Base-by-base conservation (phyloP, 169 alveolate species). In the Cryptosporidium viatorum region DNA sequence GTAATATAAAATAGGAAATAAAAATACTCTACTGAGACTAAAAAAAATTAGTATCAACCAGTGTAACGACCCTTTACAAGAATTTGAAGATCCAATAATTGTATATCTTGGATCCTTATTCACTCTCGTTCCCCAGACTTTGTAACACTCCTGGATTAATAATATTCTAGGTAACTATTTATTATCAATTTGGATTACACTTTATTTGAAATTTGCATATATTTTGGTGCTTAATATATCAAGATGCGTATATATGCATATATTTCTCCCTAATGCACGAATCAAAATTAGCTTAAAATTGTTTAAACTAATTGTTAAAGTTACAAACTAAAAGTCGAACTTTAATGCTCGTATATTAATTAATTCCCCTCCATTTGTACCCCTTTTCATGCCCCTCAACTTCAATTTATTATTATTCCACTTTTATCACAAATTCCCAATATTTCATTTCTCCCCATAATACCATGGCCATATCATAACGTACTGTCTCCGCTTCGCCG, bases 401-500 rank as follows among this genome's bases (percentile, higher is more conserved):
- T 16, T 26, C 1, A n/a, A 6, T 55, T 55, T 55, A 26, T 4
- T 16, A 55, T 21, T 26, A 26, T 26, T 4, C 35, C 35, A 55
- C 10, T n/a, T 55, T 21, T 55, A 23, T 21, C 21, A n/a, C 37
- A 0, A 55, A 7, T 16, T 6, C 37, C 35, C 5, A 55, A 55
- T 55, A 48, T 48, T 8, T 9, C 0, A 14, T 12, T 1, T 16
- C 55, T 5, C 55, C 21, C 23, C 55, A 43, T 12, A 43, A 43
- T 43, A 43, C n/a, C n/a, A 37, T 37, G 7, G 7, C 3, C 39
- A 3, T 37, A 37, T 37, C 43, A 55, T 55, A 55, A 37, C 71
- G 71, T 35, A 58, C 23, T 73, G 86, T 73, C 86, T 73, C 59
- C 29, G 1, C 33, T 14, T 71, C 16, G 29, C 71, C 86, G 86